Base-by-base conservation (phyloP, 441 rosid genomes). In the Gossypium davidsonii region DNA sequence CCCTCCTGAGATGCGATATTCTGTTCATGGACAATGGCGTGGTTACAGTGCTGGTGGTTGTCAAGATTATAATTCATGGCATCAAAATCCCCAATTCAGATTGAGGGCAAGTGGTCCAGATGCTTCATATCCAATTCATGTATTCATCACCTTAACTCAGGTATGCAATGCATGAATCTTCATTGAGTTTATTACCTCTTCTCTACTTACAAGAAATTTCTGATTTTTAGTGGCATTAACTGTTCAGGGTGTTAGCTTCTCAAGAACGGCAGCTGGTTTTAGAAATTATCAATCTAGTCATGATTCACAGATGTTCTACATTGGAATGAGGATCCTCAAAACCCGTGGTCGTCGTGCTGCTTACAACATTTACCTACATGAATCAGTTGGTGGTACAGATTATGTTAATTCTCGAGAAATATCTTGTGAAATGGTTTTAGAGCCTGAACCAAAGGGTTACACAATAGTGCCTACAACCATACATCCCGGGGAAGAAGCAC, bases 401-500 rank as follows among this genome's bases (percentile, higher is more conserved):
- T 96, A 96, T 74, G 99, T 96, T 15, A 96, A 96, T 78, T 94
- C 99, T 64, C 91, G 98, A 72, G 99, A 96, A 86, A 92, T 96
- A 76, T 96, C 99, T 48, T 96, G 99, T 63, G 99, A 96, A 86
- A 94, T 96, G 98, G 98, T 96, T 84, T 83, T 96, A 80, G 98
- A 94, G 78, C 98, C 99, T 77, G 99, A 96, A 82, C 99, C 98
- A 12, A 96, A 91, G 85, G 99, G 98, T 75, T 94, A 96, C 85
- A 96, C 99, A 42, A 94, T 96, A 48, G 97, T 96, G 72, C 99
- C 99, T 21, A 96, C 99, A 25, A 96, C 99, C 56, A 92, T 96
- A 85, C 99, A 91, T 80, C 99, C 99, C 4, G 98, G 98, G 74
- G 99, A 96, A 84, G 99, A 96, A 85, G 99, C 99, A 28, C 99